Base-by-base conservation (phyloP, 139 green algal genomes). In the Chlamydomonas incerta region DNA sequence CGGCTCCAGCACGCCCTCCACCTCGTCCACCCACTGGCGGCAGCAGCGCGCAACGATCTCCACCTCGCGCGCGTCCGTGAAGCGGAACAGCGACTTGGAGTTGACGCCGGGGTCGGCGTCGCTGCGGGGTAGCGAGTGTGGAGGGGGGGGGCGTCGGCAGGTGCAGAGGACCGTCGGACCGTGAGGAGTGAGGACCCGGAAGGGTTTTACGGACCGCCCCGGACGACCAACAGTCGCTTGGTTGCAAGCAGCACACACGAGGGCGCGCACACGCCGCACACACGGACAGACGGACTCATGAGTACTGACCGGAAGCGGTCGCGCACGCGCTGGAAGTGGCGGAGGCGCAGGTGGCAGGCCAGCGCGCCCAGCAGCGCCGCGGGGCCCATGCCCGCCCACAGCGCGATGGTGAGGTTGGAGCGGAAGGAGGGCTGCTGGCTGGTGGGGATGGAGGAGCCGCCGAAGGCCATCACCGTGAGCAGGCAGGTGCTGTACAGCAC, bases 21-120 rank as follows among this genome's bases (percentile, higher is more conserved):
- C 17, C 14, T 18, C 57, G 14, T 76, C 73, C 5, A 83, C 24
- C 67, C 83, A 88, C 21, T 50, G 29, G 20, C 74, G 73, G 83
- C 74, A 88, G 62, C 57, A 83, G 28, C 83, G 74, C 0, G 73
- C 73, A 0, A 65, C 10, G 46, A 82, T 80, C 82, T 80, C 80
- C n/a, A 80, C 80, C 67, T 85, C 63, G 18, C 63, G 41, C 3
- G 67, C 31, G 6, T 79, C 52, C 1, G 0, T 63, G n/a, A 86
- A 86, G 23, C 58, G 46, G 80, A 80, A 57, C 55, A 86, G 79
- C 23, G 34, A 60, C 68, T 86, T 86, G 52, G 52, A 20, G n/a
- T 63, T 79, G 52, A 35, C 41, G 24, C 68, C 34, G 0, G 80
- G 33, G 23, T 86, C 69, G 47, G 77, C 77, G 3, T 62, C 65